These are phyloP conservation scores for Naumovozyma dairenensis DNA, from an alignment of 805 yeast species.

Conservation along the genomic window DNA sequence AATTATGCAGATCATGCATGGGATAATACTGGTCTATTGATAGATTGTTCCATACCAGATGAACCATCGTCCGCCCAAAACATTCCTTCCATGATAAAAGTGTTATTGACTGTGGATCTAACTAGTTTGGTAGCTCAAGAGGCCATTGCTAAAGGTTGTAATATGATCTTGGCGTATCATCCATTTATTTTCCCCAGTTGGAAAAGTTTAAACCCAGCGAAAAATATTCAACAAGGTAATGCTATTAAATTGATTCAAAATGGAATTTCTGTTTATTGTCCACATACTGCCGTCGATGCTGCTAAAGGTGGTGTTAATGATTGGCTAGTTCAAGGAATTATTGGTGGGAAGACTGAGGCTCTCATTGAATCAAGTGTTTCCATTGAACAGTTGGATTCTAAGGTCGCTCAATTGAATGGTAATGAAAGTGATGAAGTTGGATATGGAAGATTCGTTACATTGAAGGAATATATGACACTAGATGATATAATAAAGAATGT, in stretches of 20 bases:
- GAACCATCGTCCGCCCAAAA: constrained; percentile 7
- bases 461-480: constrained; percentile 37
- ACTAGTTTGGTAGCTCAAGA: constrained; percentile 79
- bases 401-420: constrained; percentile 4
- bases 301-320: constrained; percentile 91
- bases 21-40: constrained; percentile 92
- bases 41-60: constrained; percentile 47
- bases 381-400: too few relatives aligned
- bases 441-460: constrained; percentile 63
- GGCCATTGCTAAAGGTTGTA: constrained; percentile 49
- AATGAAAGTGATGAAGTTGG: constrained; percentile 41
- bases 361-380: constrained; percentile 12
- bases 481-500: constrained; percentile 38
- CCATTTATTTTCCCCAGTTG: constrained; percentile 90
- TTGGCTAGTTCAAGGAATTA: constrained; percentile 64
- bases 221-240: constrained; percentile 74
- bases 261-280: constrained; percentile 84
- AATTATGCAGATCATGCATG: constrained; percentile 77
- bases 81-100: constrained; percentile 19
- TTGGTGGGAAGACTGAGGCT: constrained; percentile 20
- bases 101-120: constrained; percentile 72
- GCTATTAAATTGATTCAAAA: constrained; percentile 60
- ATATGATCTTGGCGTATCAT: constrained; percentile 75
- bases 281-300: constrained; percentile 95
- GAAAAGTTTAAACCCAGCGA: constrained; percentile 50